A percentile compares a stretch with the other conserved stretches of the same genome.
These are phyloP conservation scores for Apiospora koreana DNA, from an alignment of 2,329 filamentous ascomycete species.

Conservation along the genomic window DNA sequence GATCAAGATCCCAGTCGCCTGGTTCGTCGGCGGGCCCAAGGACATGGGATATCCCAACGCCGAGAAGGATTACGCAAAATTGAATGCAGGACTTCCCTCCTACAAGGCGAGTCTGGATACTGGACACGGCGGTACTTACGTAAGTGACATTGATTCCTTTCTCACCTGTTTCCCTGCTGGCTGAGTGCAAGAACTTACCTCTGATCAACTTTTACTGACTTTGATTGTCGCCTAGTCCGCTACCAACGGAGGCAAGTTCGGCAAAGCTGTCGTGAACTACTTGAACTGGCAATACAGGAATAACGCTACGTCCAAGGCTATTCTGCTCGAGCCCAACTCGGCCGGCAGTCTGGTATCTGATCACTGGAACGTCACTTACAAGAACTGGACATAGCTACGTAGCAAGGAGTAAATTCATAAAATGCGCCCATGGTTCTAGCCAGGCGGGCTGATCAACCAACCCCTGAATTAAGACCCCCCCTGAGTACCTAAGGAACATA, in stretches of 20 bases:
- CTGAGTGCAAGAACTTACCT: neutral
- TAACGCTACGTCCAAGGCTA: constrained; percentile 16
- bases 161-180: neutral
- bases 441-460: neutral
- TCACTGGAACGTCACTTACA: constrained; percentile 21
- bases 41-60: constrained; percentile 25
- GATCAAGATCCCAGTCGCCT: constrained; percentile 26
- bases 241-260: constrained; percentile 24
- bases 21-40: constrained; percentile 22
- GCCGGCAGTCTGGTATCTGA: constrained; percentile 20
- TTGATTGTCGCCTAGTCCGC: constrained; percentile 7
- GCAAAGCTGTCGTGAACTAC: constrained; percentile 21
- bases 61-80: constrained; percentile 22
- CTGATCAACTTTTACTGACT: neutral
- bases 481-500: neutral
- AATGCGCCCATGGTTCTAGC: neutral
- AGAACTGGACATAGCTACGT: constrained; percentile 3
- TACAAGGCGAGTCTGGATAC: constrained; percentile 25
- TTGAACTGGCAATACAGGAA: constrained; percentile 23
- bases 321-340: constrained; percentile 17
- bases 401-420: neutral
- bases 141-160: neutral
- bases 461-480: neutral
- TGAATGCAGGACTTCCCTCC: constrained; percentile 20
- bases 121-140: constrained; percentile 24